Conservation (phyloP, 164 flowering plant genomes). For the Chimonanthus salicifolius region DNA sequence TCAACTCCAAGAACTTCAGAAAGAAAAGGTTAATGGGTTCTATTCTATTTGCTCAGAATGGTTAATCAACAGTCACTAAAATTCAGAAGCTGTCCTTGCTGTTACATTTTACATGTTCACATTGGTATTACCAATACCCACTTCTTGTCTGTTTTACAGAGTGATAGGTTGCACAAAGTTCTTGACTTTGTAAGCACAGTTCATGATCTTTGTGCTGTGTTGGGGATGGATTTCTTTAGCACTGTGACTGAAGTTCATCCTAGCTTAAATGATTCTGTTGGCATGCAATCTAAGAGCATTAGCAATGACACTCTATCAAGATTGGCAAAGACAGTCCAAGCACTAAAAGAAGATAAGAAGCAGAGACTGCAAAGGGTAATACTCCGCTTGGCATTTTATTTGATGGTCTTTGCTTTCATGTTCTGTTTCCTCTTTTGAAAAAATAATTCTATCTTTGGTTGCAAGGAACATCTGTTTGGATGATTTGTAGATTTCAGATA, state of each 20-base stretch:
- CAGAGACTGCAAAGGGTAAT: slow-evolving; percentile 78
- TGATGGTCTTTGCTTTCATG: background rate
- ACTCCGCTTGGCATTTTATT: background rate
- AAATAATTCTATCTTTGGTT: too few relatives aligned
- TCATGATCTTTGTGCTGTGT: slow-evolving; percentile 89
- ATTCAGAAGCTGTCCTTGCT: background rate
- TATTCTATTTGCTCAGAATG: background rate
- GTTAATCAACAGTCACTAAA: background rate
- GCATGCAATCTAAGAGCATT: slow-evolving; percentile 86
- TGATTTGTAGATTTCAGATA: too few relatives aligned
- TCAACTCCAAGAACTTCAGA: slow-evolving; percentile 87
- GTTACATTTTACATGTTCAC: background rate
- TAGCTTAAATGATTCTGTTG: slow-evolving; percentile 72
- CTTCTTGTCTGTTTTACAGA: slow-evolving; percentile 34
- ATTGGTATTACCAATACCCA: background rate
- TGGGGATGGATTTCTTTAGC: slow-evolving; percentile 85
- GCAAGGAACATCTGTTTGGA: too few relatives aligned
- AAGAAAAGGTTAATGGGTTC: slow-evolving; percentile 63
- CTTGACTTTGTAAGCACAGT: slow-evolving; percentile 90
- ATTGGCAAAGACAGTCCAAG: slow-evolving; percentile 70
- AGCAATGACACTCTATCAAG: slow-evolving; percentile 77
- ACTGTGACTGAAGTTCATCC: slow-evolving; percentile 93
- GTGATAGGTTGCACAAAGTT: slow-evolving; percentile 86
- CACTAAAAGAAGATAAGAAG: slow-evolving; percentile 78
- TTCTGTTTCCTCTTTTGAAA: background rate